Conservation (phyloP, 2,329 filamentous ascomycete genomes). For the Fusarium tuaranense region DNA sequence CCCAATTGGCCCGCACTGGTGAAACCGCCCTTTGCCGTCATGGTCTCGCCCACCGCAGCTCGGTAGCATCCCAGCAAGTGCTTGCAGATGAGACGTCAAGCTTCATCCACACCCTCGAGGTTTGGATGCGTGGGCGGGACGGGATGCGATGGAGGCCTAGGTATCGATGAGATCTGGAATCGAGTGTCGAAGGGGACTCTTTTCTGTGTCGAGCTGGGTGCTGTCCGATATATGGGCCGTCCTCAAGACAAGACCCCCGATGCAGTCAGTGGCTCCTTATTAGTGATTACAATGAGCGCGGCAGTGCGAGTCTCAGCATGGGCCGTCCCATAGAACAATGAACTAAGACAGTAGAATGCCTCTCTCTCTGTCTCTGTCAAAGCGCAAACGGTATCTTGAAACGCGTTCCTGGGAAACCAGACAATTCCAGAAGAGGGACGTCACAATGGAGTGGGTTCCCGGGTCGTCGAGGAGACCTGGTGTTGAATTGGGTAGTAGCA, state of each 20-base stretch:
- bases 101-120: constrained; percentile 11
- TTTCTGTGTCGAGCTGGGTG: not conserved
- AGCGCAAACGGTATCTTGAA: constrained; percentile 23
- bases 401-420: constrained; percentile 26
- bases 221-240: not conserved
- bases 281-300: constrained; percentile 31
- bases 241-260: not conserved
- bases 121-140: not conserved
- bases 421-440: constrained; percentile 13
- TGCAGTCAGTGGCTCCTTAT: constrained; percentile 9
- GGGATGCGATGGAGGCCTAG: constrained; percentile 1
- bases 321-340: constrained; percentile 26
- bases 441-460: not conserved
- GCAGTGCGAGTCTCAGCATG: constrained; percentile 31
- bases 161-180: not conserved
- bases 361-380: constrained; percentile 24
- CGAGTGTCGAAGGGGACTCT: not conserved
- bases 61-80: constrained; percentile 44
- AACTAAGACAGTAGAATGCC: constrained; percentile 33
- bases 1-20: constrained; percentile 42
- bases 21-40: constrained; percentile 47
- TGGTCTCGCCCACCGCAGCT: constrained; percentile 39
- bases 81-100: constrained; percentile 36
- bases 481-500: constrained; percentile 10
- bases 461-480: constrained; percentile 24